Evolutionary conservation across 768 basidiomycete species (phyloP).

Genomic region (Psilocybe azurescens): DNA sequence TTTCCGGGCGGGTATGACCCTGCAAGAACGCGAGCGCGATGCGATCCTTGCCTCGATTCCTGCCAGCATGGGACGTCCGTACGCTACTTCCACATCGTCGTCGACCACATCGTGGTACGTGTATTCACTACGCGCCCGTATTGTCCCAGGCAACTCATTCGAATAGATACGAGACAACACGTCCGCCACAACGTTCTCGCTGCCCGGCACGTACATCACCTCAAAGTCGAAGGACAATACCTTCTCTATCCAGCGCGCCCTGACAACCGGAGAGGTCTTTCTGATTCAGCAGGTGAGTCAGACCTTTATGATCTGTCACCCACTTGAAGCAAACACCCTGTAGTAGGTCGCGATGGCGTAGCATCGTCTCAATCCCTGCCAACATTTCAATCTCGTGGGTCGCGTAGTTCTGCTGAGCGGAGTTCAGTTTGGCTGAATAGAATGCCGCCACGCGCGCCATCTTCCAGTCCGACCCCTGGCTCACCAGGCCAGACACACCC

Average conservation of each 20-base stretch:
- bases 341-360: conserved; percentile 27
- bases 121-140: conserved; percentile 14
- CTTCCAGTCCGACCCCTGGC: conserved; percentile 24
- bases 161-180: conserved; percentile 27
- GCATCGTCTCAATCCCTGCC: conserved; percentile 35
- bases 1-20: too few species aligned
- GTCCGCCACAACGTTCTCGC: conserved; percentile 35
- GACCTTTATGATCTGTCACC: too few species aligned
- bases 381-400: conserved; percentile 41
- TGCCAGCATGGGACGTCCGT: too few species aligned
- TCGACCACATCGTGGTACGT: conserved; percentile 20
- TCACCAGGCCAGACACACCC: conserved; percentile 30
- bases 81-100: too few species aligned
- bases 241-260: conserved; percentile 37
- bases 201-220: conserved; percentile 24
- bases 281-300: too few species aligned
- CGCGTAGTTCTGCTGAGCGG: conserved; percentile 39
- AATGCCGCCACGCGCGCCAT: conserved; percentile 29
- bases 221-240: conserved; percentile 18
- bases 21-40: too few species aligned
- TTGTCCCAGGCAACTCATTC: conserved; percentile 15
- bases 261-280: conserved; percentile 35
- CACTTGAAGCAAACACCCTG: conserved; percentile 32
- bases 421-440: conserved; percentile 37
- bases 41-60: conserved; percentile 13